Conservation (phyloP, 106 monocot genomes). For the Dendrobium nobile region DNA sequence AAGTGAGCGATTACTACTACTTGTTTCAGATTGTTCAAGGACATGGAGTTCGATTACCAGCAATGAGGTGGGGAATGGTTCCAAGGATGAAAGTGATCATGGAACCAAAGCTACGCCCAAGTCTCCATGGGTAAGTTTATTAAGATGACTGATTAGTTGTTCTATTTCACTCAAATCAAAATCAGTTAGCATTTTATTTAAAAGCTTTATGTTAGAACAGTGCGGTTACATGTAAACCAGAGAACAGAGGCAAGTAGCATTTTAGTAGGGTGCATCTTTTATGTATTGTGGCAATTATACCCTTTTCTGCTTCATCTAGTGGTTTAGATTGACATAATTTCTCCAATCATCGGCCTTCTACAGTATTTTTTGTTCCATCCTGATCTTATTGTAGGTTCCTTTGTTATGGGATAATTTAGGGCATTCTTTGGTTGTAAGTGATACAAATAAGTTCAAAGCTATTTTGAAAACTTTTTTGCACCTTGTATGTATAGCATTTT, state of each 20-base stretch:
- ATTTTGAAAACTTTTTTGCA: too few species aligned
- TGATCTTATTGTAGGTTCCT: too few species aligned
- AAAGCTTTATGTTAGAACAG: background rate
- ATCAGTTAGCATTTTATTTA: background rate
- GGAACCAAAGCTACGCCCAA: background rate
- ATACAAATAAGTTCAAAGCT: too few species aligned
- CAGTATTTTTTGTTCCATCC: too few species aligned
- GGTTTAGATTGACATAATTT: background rate
- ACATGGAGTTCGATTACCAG: slow-evolving; percentile 1
- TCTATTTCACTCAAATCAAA: background rate
- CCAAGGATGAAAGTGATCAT: background rate
- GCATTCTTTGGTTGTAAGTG: too few species aligned
- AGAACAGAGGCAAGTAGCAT: too few species aligned
- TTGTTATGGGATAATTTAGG: too few species aligned
- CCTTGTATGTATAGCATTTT: too few species aligned
- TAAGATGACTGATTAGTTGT: background rate
- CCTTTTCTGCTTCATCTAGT: background rate
- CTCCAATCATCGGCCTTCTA: too few species aligned
- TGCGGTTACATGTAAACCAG: background rate
- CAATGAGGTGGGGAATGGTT: background rate
- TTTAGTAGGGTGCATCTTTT: background rate
- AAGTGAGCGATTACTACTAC: slow-evolving; percentile 10
- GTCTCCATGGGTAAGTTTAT: slow-evolving; percentile 7
- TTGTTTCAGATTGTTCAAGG: slow-evolving; percentile 4
- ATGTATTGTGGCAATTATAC: background rate